Percentiles rank a stretch among this genome's conserved stretches.
Evolutionary conservation across 2,329 filamentous ascomycete genomes (phyloP).

Genomic region (Capronia americana): DNA sequence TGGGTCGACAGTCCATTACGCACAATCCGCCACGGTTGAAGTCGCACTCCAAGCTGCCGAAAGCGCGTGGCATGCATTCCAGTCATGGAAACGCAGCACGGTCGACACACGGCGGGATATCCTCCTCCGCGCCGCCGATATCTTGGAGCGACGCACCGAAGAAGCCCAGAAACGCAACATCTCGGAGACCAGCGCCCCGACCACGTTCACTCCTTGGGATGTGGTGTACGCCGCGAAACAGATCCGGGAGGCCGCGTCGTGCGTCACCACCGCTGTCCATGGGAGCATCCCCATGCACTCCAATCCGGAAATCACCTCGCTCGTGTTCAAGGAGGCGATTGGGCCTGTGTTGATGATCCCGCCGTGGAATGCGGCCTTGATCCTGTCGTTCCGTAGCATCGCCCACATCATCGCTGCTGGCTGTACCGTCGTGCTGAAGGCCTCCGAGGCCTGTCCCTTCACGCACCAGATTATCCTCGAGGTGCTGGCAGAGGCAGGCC

Average conservation of each 20-base stretch:
- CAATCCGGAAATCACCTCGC: conserved; percentile 79
- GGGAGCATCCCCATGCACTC: conserved; percentile 83
- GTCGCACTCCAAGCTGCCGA: conserved; percentile 19
- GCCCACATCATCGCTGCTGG: conserved; percentile 86
- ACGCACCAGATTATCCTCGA: conserved; percentile 79
- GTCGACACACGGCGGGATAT: conserved; percentile 78
- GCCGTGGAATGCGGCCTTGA: conserved; percentile 76
- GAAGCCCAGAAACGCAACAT: conserved; percentile 42
- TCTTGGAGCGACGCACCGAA: conserved; percentile 73
- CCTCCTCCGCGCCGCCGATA: conserved; percentile 75
- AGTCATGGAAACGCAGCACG: conserved; percentile 60
- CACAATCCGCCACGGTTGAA: conserved; percentile 25
- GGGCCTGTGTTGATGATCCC: conserved; percentile 72
- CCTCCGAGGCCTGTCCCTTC: conserved; percentile 89
- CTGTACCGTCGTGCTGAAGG: conserved; percentile 88
- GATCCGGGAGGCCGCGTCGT: conserved; percentile 85
- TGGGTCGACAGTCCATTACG: conserved; percentile 19
- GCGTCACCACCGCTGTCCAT: conserved; percentile 79
- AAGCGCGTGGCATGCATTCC: conserved; percentile 17
- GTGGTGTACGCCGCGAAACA: conserved; percentile 78
- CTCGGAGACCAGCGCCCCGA: conserved; percentile 19
- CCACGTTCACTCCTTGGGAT: conserved; percentile 61
- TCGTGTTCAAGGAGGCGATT: conserved; percentile 26
- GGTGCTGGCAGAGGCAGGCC: conserved; percentile 77
- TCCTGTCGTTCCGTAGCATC: conserved; percentile 87